Percentiles rank a stretch among this genome's conserved stretches.
These are phyloP conservation scores for Apophysomyces variabilis DNA, from an alignment of 371 early-diverging fungal genomes.

Conservation along the genomic window DNA sequence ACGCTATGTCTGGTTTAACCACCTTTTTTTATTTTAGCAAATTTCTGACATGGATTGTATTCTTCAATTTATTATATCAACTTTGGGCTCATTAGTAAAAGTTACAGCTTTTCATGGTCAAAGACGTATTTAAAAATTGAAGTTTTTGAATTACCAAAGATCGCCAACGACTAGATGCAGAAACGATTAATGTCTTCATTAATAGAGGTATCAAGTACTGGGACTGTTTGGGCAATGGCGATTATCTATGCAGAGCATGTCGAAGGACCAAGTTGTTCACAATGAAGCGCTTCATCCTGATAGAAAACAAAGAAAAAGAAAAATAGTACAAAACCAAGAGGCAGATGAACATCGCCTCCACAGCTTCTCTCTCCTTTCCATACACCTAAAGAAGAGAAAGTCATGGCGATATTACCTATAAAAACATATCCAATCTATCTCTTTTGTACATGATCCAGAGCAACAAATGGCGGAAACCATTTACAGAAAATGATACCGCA, in stretches of 20 bases:
- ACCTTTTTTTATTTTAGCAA: too few species aligned
- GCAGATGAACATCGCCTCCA: background rate
- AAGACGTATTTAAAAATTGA: background rate
- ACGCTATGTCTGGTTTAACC: too few species aligned
- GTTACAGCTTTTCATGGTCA: background rate
- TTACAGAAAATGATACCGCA: background rate
- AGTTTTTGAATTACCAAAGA: conserved; percentile 17
- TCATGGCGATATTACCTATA: background rate
- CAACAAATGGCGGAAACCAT: background rate
- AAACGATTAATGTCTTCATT: conserved; percentile 17
- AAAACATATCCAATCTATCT: background rate
- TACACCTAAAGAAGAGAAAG: background rate
- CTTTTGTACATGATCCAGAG: too few species aligned
- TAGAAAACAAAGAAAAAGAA: background rate
- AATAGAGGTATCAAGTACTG: conserved; percentile 17
- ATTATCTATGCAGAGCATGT: too few species aligned
- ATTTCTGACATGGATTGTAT: background rate
- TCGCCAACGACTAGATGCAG: conserved; percentile 8
- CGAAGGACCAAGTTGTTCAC: too few species aligned
- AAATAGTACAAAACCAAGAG: too few species aligned
- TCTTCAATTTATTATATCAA: background rate
- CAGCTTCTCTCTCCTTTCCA: too few species aligned
- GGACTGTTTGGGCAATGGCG: too few species aligned
- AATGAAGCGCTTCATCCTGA: too few species aligned
- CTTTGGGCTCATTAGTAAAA: background rate